Conservation (phyloP, 768 basidiomycete genomes). For the Boletus reticuloceps region DNA sequence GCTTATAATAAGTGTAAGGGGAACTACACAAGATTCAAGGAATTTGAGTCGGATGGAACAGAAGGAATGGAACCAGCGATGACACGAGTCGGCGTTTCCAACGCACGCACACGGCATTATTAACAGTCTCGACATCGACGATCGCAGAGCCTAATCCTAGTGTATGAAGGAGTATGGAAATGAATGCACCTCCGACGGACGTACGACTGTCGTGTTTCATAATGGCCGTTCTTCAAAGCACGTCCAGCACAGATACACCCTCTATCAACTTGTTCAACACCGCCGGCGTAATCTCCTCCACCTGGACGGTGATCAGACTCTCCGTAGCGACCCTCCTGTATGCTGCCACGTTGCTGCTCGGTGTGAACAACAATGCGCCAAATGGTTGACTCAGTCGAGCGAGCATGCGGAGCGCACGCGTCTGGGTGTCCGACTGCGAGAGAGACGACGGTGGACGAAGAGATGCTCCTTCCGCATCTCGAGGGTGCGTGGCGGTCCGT, state of each 20-base stretch:
- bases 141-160: too few species aligned
- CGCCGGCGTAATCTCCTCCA: neutral
- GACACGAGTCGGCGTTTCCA: too few species aligned
- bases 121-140: too few species aligned
- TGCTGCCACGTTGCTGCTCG: neutral
- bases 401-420: neutral
- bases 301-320: slow-evolving; percentile 3
- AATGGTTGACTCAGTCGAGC: slow-evolving; percentile 8
- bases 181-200: too few species aligned
- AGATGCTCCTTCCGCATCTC: neutral
- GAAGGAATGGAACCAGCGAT: too few species aligned
- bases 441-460: neutral
- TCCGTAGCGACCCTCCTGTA: slow-evolving; percentile 10
- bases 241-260: neutral
- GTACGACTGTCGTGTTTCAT: too few species aligned
- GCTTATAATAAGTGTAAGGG: too few species aligned
- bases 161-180: too few species aligned
- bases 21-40: too few species aligned
- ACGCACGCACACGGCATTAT: too few species aligned
- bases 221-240: neutral
- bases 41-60: too few species aligned
- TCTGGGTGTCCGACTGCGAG: neutral
- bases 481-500: neutral
- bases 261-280: neutral
- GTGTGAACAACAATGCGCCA: slow-evolving; percentile 2